Percentiles rank a stretch among this genome's conserved stretches.
Evolutionary conservation across 2,329 filamentous ascomycete species (phyloP).

Genomic region (Fusarium sp.): DNA sequence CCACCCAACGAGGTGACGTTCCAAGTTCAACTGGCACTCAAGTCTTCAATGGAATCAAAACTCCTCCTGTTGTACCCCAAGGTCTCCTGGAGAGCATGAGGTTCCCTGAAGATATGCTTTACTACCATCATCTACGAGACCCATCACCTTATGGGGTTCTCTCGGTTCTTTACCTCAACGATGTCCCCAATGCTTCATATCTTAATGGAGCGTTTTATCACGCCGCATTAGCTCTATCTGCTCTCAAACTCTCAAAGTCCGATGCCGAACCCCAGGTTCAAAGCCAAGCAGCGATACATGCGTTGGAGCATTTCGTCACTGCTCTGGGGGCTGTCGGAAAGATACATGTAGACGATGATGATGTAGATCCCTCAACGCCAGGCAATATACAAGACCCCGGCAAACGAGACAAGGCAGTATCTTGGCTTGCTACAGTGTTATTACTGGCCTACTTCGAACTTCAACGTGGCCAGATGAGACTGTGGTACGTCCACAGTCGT

Average conservation of each 20-base stretch:
- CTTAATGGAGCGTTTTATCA: conserved; percentile 32
- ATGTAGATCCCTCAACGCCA: conserved; percentile 4
- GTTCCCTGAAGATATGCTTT: conserved; percentile 39
- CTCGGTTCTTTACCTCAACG: conserved; percentile 20
- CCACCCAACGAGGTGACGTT: not conserved
- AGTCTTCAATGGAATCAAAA: conserved; percentile 19
- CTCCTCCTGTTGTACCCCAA: conserved; percentile 15
- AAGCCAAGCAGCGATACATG: conserved; percentile 23
- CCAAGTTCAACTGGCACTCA: not conserved
- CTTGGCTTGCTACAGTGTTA: conserved; percentile 33
- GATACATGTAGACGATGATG: conserved; percentile 15
- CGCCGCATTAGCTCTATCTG: conserved; percentile 27
- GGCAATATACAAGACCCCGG: conserved; percentile 1
- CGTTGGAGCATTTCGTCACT: conserved; percentile 34
- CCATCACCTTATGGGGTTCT: conserved; percentile 23
- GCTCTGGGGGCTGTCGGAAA: conserved; percentile 24
- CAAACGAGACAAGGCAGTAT: conserved; percentile 21
- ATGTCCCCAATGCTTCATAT: conserved; percentile 14
- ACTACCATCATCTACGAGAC: conserved; percentile 38
- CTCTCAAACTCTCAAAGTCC: conserved; percentile 31
- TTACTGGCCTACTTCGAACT: conserved; percentile 37
- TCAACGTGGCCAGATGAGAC: conserved; percentile 29
- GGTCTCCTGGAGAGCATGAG: conserved; percentile 25
- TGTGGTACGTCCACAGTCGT: conserved; percentile 39
- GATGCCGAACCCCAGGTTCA: not conserved